Conservation (phyloP, 2,329 filamentous ascomycete species). For the Colletotrichum sp. region DNA sequence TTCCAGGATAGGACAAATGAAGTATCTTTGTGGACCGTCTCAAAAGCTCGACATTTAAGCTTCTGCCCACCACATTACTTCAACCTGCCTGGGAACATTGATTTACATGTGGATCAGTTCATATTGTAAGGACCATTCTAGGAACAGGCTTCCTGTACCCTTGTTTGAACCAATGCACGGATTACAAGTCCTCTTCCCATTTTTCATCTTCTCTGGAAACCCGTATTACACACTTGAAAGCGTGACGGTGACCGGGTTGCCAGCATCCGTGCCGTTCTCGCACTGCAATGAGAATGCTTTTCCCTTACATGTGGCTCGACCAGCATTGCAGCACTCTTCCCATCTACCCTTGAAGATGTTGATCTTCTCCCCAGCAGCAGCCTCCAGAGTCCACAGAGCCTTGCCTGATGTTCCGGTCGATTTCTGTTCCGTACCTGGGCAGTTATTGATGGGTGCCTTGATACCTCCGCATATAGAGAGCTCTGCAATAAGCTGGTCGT, state of each 20-base stretch:
- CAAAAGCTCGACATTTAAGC: not conserved
- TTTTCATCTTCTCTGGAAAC: not conserved
- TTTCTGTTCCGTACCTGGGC: not conserved
- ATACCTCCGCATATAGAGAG: not conserved
- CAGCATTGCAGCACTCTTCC: not conserved
- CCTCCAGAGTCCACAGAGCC: not conserved
- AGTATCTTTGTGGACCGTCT: not conserved
- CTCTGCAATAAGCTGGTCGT: not conserved
- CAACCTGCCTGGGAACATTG: not conserved
- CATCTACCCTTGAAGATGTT: not conserved
- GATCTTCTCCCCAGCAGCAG: not conserved
- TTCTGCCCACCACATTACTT: not conserved
- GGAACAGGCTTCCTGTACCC: rapidly evolving
- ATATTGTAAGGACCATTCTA: rapidly evolving
- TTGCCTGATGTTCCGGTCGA: not conserved
- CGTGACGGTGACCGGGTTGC: not conserved
- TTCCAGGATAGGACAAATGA: not conserved
- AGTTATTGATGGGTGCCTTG: not conserved
- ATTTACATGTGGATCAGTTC: not conserved
- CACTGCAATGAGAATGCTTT: not conserved
- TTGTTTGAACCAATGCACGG: rapidly evolving
- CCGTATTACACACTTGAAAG: not conserved
- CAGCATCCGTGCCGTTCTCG: not conserved
- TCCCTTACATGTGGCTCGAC: not conserved
- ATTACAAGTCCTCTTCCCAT: not conserved